Evolutionary conservation across 768 basidiomycete genomes (phyloP).

Genomic region (Lactifluus hygrophoroides): DNA sequence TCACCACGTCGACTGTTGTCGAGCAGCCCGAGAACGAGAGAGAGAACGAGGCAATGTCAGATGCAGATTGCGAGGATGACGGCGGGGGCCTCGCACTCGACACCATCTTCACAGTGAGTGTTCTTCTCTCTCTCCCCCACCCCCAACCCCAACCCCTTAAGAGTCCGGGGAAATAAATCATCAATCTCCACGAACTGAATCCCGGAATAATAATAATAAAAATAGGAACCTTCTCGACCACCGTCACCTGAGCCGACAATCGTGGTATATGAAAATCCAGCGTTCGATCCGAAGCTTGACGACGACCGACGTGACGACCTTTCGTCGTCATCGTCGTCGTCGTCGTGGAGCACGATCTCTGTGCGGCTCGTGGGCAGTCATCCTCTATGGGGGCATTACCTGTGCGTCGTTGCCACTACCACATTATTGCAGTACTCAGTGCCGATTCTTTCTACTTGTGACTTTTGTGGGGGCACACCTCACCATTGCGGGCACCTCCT

Average conservation of each 20-base stretch:
- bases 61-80: conserved; percentile 22
- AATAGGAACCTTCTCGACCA: conserved; percentile 57
- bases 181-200: too few species aligned
- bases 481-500: too few species aligned
- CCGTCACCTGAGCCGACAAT: conserved; percentile 57
- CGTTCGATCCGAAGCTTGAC: background rate
- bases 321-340: too few species aligned
- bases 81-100: conserved; percentile 33
- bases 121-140: too few species aligned
- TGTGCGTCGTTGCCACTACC: too few species aligned
- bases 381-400: conserved; percentile 73
- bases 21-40: too few species aligned
- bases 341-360: conserved; percentile 32
- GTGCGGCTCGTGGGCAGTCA: conserved; percentile 73
- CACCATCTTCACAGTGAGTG: conserved; percentile 41
- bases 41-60: background rate
- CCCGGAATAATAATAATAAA: too few species aligned
- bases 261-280: conserved; percentile 34
- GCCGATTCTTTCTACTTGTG: too few species aligned
- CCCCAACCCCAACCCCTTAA: too few species aligned
- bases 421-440: too few species aligned
- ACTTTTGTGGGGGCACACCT: background rate
- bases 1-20: too few species aligned
- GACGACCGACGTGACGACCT: background rate
- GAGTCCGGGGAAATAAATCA: too few species aligned